phyloP scores from a whole-genome alignment of 164 flowering plant genomes.

The Piper betle region DNA sequence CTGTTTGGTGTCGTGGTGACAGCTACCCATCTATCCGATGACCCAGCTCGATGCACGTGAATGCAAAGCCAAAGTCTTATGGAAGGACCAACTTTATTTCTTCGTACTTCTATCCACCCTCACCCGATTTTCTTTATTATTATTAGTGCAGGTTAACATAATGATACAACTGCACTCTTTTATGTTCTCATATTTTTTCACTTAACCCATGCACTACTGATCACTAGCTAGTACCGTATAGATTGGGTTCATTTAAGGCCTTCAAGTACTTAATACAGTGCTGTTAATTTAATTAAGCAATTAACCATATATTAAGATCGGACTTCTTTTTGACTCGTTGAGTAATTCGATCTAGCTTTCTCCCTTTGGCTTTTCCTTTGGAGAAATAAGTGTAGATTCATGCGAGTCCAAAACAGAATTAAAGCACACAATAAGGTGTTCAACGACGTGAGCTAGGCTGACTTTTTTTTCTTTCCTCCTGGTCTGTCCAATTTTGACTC shows the following conservation, averaged over 20 bases:
- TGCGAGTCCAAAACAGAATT: conserved; percentile 18
- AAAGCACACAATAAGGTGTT: conserved; percentile 1
- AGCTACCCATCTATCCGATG: no score
- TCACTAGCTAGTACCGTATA: no score
- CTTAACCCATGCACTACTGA: no score
- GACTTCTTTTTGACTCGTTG: no score
- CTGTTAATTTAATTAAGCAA: neutral
- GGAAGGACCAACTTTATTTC: neutral
- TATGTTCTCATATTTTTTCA: neutral
- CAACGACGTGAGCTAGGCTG: conserved; percentile 14
- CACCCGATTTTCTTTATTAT: neutral
- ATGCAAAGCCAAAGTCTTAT: neutral
- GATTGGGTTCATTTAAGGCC: no score
- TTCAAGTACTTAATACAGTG: no score
- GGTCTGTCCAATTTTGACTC: conserved; percentile 4
- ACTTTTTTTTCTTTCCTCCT: conserved; percentile 15
- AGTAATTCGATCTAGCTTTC: neutral
- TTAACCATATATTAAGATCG: no score
- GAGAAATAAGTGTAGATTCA: conserved; percentile 15
- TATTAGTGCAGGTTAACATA: no score
- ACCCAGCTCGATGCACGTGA: neutral
- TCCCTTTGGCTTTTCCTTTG: conserved; percentile 4
- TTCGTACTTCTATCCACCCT: neutral
- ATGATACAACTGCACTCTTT: neutral
- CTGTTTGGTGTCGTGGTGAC: no score